phyloP scores from a whole-genome alignment of 1,284 basidiomycete species.

The Apiotrichum siamense region DNA sequence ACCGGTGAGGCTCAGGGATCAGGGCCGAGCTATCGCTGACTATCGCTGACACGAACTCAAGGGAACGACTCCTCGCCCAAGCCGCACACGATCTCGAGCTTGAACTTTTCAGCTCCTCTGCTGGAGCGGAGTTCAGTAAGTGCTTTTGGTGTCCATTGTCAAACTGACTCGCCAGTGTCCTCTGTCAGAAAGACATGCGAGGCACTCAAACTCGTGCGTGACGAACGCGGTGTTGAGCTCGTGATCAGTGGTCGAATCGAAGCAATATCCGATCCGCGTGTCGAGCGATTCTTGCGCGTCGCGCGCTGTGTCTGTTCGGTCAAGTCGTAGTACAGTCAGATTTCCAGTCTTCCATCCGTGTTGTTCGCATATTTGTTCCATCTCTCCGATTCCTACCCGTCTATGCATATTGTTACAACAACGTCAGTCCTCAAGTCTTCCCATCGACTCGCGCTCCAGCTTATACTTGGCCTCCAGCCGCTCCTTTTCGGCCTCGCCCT shows the following conservation, averaged over 20 bases:
- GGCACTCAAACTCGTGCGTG: conserved; percentile 16
- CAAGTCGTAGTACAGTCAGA: neutral
- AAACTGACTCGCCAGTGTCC: conserved; percentile 5
- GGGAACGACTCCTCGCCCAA: conserved; percentile 3
- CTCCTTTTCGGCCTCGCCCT: conserved; percentile 12
- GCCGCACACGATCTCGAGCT: conserved; percentile 14
- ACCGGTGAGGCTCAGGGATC: neutral
- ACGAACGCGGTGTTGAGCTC: conserved; percentile 11
- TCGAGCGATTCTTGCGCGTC: conserved; percentile 4
- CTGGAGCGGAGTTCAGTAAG: conserved; percentile 8
- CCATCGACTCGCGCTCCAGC: conserved; percentile 11
- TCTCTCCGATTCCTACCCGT: neutral
- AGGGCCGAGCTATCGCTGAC: too few relatives aligned
- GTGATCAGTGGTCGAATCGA: conserved; percentile 3
- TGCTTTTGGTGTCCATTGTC: neutral
- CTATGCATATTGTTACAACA: conserved; percentile 15
- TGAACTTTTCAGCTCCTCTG: conserved; percentile 8
- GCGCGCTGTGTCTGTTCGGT: conserved; percentile 11
- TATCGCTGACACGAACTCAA: neutral
- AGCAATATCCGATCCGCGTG: conserved; percentile 3
- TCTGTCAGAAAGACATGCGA: conserved; percentile 5
- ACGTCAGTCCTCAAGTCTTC: conserved; percentile 12
- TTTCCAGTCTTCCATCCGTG: neutral
- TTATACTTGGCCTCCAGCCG: conserved; percentile 7
- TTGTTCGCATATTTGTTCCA: neutral